Base-by-base conservation (phyloP, 345 rosid species). In the Bretschneidera sinensis region DNA sequence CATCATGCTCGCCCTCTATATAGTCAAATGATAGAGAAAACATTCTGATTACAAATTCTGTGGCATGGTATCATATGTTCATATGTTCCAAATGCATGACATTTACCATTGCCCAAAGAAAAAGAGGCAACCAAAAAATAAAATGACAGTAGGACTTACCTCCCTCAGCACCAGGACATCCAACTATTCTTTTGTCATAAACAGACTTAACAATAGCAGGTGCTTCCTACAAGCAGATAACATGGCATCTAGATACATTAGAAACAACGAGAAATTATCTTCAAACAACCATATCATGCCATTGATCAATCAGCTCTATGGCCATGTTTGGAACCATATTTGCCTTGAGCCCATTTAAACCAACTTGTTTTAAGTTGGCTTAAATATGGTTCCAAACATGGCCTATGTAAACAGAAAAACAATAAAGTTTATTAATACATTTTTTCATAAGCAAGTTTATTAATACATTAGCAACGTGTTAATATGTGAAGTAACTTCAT, bases 1-100 rank as follows among this genome's bases (percentile, higher is more conserved):
- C 95, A 59, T 94, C 97, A 62, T 94, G 99, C 69, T 90, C 96
- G 28, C 88, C 96, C 82, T 90, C 99, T 94, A 71, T 62, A 65
- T 62, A 49, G 39, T 4, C 58, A 34, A 59, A 48, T 21, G 35
- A 47, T 51, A 48, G 4, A 17, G 48, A 54, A 54, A 21, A 19
- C 43, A 21, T 9, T 5, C 6, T 39, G 15, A 39, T 11, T 39
- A 39, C 45, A 7, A 39, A 39, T 11, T 39, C 45, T 39, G 45
- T 14, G 10, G 10, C 15, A 9, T 39, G 15, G 45, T n/a, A n/a
- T n/a, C n/a, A 5, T 39, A 39, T 7, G 10, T n/a, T n/a, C n/a
- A n/a, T n/a, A 31, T 4, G 45, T 4, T 39, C 15, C 11, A 39
- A 39, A 11, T 39, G 45, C 1, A 39, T 4, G 10, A 39, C 35